These are phyloP conservation scores for Fusarium illudens DNA, from an alignment of 2,329 filamentous ascomycete species.

Conservation along the genomic window DNA sequence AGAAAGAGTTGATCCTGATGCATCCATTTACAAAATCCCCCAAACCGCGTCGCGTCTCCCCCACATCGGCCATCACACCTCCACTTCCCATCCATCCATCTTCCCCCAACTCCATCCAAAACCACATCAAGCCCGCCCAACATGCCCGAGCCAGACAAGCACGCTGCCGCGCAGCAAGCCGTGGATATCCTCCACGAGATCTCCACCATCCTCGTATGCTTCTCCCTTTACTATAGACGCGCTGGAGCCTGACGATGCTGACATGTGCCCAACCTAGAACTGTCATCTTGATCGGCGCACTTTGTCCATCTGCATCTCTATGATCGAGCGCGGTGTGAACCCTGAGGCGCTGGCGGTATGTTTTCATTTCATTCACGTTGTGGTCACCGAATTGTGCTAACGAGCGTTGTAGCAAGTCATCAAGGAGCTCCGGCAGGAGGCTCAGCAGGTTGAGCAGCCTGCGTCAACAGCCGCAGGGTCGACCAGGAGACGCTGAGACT, in stretches of 20 bases:
- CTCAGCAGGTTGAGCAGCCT: conserved; percentile 58
- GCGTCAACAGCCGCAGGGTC: conserved; percentile 42
- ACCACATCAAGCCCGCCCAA: conserved; percentile 28
- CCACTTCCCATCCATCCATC: conserved; percentile 26
- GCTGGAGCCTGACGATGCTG: not conserved
- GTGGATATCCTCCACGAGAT: conserved; percentile 87
- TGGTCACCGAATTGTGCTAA: not conserved
- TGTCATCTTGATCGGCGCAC: conserved; percentile 91
- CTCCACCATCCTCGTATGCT: conserved; percentile 82
- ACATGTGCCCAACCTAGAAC: conserved; percentile 67
- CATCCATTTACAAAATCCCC: not conserved
- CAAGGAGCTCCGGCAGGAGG: conserved; percentile 66
- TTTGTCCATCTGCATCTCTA: conserved; percentile 91
- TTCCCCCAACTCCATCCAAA: conserved; percentile 3
- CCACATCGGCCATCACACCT: conserved; percentile 26
- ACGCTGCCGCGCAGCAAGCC: conserved; percentile 80
- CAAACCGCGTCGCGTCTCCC: conserved; percentile 36
- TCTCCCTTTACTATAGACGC: not conserved
- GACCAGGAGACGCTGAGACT: conserved; percentile 37
- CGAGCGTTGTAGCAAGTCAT: conserved; percentile 59
- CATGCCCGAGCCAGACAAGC: conserved; percentile 69
- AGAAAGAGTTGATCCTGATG: not conserved
- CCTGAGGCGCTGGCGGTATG: conserved; percentile 92
- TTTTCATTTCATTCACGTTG: not conserved
- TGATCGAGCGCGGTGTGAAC: conserved; percentile 97